Conservation (phyloP, 2,329 filamentous ascomycete species). For the Fusarium staphyleae region DNA sequence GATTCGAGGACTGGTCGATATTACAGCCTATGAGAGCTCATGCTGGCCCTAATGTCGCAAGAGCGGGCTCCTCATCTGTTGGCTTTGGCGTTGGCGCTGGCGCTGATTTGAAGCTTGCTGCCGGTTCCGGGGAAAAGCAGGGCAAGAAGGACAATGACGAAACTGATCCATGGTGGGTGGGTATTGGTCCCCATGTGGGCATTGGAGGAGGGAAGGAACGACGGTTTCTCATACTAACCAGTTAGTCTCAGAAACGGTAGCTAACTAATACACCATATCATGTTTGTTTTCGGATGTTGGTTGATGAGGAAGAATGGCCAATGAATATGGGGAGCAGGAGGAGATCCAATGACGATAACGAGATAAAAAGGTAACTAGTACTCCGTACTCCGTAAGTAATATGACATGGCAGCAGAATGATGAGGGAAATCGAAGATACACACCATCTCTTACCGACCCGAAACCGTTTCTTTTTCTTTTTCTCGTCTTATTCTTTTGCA, state of each 20-base stretch:
- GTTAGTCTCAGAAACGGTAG: slow-evolving; percentile 8
- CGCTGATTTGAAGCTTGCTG: slow-evolving; percentile 18
- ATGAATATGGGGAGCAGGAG: slow-evolving; percentile 22
- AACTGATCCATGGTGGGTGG: slow-evolving; percentile 19
- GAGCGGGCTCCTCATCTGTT: slow-evolving; percentile 12
- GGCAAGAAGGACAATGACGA: slow-evolving; percentile 14
- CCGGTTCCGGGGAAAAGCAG: slow-evolving; percentile 26
- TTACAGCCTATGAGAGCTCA: slow-evolving; percentile 20
- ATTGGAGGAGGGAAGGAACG: slow-evolving; percentile 4
- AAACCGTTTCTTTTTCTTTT: slow-evolving; percentile 16
- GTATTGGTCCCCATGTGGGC: slow-evolving; percentile 3
- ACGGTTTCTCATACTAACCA: slow-evolving; percentile 6
- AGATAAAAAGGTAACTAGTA: not conserved
- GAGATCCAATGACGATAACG: slow-evolving; percentile 10
- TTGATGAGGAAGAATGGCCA: not conserved
- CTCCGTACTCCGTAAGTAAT: too few relatives aligned
- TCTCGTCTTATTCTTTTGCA: slow-evolving; percentile 23
- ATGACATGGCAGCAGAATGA: too few relatives aligned
- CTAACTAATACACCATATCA: too few relatives aligned
- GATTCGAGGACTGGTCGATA: not conserved
- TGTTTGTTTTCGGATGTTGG: slow-evolving; percentile 7
- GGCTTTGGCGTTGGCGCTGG: slow-evolving; percentile 20
- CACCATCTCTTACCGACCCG: not conserved
- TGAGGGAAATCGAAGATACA: too few relatives aligned
- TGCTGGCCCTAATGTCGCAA: slow-evolving; percentile 2